Base-by-base conservation (phyloP, 2,329 filamentous ascomycete genomes). In the Alternaria incomplexa region DNA sequence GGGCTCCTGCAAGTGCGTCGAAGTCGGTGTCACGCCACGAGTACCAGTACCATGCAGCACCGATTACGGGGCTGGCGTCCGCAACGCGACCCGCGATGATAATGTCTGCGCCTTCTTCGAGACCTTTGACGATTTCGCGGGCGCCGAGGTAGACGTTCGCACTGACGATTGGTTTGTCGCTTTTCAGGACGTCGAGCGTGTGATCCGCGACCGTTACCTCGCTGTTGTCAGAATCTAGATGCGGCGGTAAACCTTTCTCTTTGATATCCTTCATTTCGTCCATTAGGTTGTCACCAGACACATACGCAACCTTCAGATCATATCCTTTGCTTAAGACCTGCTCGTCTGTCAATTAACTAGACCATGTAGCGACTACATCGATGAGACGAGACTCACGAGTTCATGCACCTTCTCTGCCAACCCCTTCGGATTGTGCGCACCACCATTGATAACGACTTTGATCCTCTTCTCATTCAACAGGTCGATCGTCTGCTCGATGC, bases 381-480 rank as follows among this genome's bases (percentile, higher is more conserved):
- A 51, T 13, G 8, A 23, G 15, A 1, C 2, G 3, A 36, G 28
- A 56, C 65, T 65, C 40, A 81, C 80, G 62, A 86, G 64, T 17
- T 79, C 70, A 5, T 80, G 73, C 0, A 83, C 78, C 59, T 83
- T 82, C 54, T 83, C 68, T 3, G 86, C 85, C 15, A 89, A 69
- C 0, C 83, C 85, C 60, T 80, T 80, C 0, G 87, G 87, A 60
- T 88, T 85, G 15, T 85, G 80, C 3, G 83, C 85, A 1, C 87
- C 87, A 3, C 87, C 87, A 66, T 89, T 88, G 58, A 87, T 79
- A 36, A 87, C 79, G 12, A 88, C 79, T 63, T 85, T 86, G 75
- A 88, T 88, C 0, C 80, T 71, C 62, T 85, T 83, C 52, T 83
- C 75, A 2, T 81, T 74, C 64, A 85, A 78, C 6, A 85, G 70